Evolutionary conservation across 345 rosid species (phyloP), one percentile per base, ranked within the genome.

Genomic region (Dipteronia sinensis): DNA sequence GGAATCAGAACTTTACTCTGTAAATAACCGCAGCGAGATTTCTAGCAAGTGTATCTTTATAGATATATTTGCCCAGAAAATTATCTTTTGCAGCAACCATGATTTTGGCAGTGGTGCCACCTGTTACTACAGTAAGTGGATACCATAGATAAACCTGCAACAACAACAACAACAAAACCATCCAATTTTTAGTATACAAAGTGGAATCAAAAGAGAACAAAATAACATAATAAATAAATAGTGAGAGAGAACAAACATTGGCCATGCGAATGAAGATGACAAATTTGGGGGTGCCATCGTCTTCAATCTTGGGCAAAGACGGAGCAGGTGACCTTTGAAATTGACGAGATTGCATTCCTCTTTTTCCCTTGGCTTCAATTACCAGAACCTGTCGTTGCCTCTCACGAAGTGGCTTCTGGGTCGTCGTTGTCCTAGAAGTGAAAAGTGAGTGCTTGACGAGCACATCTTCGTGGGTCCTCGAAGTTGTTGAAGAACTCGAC

Each of bases 21-120:
- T 93, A 95, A 71, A 95, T 93, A 77, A 95, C 98, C 9, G 99
- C 96, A 0, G 98, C 97, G 29, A 93, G 88, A 83, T 95, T 95
- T 78, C 97, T 87, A 25, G 89, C 92, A 71, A 95, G 91, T 12
- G 99, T 92, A 78, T 95, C 97, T 81, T 92, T 95, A 85, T 92
- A 95, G 29, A 95, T 91, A 79, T 95, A 93, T 81, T 95, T 95
- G 63, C 99, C 99, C 67, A 95, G 67, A 77, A 95, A 90, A 72
- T 90, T 95, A 72, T 95, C 97, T 85, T 93, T 95, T 0, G 97
- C 99, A 13, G 98, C 98, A 74, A 95, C 93, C 96, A 93, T 92
- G 85, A 93, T 91, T 80, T 95, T 95, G 1, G 98, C 99, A 73
- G 99, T 95, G 44, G 99, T 93, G 61, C 99, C 99, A 25, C 97